These are phyloP conservation scores for Tylopilus balloui DNA, from an alignment of 768 basidiomycete genomes.

Conservation along the genomic window DNA sequence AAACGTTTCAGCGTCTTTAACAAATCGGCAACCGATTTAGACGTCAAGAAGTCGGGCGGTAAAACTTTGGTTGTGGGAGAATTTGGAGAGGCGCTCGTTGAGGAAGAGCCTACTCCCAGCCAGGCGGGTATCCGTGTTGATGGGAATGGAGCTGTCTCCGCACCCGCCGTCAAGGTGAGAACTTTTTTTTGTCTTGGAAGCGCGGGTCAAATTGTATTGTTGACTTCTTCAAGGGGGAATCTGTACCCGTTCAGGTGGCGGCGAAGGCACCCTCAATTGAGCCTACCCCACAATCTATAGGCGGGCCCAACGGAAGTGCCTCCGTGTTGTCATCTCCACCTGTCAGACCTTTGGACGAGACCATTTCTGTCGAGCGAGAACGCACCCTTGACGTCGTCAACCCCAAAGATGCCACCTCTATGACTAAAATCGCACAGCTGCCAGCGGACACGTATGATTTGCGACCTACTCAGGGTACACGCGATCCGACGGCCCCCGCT, in stretches of 20 bases:
- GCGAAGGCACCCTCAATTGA: conserved; percentile 17
- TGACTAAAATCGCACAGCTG: not conserved
- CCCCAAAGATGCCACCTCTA: not conserved
- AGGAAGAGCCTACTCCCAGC: conserved; percentile 41
- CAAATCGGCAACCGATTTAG: conserved; percentile 19
- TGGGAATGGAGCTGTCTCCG: conserved; percentile 7
- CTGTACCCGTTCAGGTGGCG: not conserved
- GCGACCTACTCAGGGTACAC: not conserved
- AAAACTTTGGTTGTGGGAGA: conserved; percentile 51
- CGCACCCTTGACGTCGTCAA: not conserved
- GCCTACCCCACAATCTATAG: conserved; percentile 11
- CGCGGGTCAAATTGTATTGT: not conserved
- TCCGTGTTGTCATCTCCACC: not conserved
- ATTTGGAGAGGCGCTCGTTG: conserved; percentile 63
- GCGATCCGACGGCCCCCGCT: not conserved
- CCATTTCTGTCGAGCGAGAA: conserved; percentile 1
- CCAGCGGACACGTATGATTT: not conserved
- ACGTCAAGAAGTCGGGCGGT: conserved; percentile 28
- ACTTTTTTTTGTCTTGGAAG: not conserved
- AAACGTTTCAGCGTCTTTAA: conserved; percentile 66
- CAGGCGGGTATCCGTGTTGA: conserved; percentile 32
- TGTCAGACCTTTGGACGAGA: conserved; percentile 10
- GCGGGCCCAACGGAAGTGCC: not conserved
- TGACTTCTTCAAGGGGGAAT: conserved; percentile 10
- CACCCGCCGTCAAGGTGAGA: conserved; percentile 12